Evolutionary conservation across 805 yeast species (phyloP), one percentile per base, ranked within the genome.

Genomic region (Saccharomycopsis schoenii): DNA sequence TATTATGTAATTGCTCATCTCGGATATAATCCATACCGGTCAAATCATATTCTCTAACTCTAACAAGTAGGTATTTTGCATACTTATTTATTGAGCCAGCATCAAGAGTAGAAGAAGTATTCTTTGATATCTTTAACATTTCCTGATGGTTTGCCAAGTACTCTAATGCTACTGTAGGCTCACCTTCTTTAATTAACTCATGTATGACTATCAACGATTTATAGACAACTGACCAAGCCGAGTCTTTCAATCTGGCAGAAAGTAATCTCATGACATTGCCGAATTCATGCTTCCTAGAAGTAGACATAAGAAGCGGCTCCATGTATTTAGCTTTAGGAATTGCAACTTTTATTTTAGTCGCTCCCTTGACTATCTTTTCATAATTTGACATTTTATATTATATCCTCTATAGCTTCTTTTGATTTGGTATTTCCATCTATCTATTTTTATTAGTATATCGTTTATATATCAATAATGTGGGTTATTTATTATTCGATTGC

Each of bases 271-370:
- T 84, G 42, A 92, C 85, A 21, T 84, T 82, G 62, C 77, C 77
- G 68, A 93, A 84, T 66, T 88, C 80, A 4, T 65, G 68, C 19
- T 67, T 69, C 57, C 68, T 67, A 12, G 74, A 65, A 0, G 81
- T 74, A 8, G 79, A 77, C 55, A 76, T 79, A 39, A 94, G 77
- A 58, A 94, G 89, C 1, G 98, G 98, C 74, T 93, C 98, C 59
- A 94, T 84, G 71, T 94, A 94, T 72, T 94, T 94, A 43, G 96
- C 87, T 74, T 94, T 94, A 6, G 99, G 99, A n/a, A 98, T 97
- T 11, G 98, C 98, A 75, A 89, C 81, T 83, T 85, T 85, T 40
- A 84, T 78, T 71, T 85, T 85, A 15, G 90, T 85, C 58, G 89
- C 90, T 56, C 89, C 86, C 79, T 79, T 60, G 17, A 64, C 66